Conservation (phyloP, 2,329 filamentous ascomycete species). For the Chrysoporthe austroafricana region DNA sequence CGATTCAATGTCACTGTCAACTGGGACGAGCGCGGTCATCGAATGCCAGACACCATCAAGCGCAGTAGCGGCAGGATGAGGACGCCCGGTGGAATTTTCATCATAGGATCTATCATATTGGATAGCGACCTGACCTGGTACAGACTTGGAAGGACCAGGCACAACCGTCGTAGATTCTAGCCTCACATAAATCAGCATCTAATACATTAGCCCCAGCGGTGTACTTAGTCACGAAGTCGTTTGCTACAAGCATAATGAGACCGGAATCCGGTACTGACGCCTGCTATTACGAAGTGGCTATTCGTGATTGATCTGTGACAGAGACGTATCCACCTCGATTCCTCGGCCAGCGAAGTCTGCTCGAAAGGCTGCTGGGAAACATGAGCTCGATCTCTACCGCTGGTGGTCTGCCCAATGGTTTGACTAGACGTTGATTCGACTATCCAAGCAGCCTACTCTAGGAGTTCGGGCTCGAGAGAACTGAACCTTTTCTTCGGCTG, state of each 20-base stretch:
- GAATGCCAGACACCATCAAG: neutral
- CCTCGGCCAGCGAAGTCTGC: neutral
- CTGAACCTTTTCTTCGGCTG: too few relatives aligned
- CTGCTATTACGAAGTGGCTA: neutral
- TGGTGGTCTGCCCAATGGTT: neutral
- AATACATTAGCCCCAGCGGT: constrained; percentile 25
- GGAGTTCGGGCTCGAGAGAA: too few relatives aligned
- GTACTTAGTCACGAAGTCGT: constrained; percentile 6
- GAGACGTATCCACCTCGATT: neutral
- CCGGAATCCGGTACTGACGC: neutral
- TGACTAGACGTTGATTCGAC: neutral
- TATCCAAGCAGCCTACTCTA: too few relatives aligned
- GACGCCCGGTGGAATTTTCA: neutral
- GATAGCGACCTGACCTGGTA: neutral
- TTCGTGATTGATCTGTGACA: neutral
- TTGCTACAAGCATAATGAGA: neutral
- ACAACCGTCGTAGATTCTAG: constrained; percentile 17
- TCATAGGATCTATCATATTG: constrained; percentile 1
- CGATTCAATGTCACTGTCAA: neutral
- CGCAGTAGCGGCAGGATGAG: neutral
- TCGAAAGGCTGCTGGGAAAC: neutral
- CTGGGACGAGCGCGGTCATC: neutral
- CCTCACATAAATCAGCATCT: constrained; percentile 26
- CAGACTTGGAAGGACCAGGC: neutral
- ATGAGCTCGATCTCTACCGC: neutral